Base-by-base conservation (phyloP, 1,139 yeast genomes). In the Geotrichum carabidarum region DNA sequence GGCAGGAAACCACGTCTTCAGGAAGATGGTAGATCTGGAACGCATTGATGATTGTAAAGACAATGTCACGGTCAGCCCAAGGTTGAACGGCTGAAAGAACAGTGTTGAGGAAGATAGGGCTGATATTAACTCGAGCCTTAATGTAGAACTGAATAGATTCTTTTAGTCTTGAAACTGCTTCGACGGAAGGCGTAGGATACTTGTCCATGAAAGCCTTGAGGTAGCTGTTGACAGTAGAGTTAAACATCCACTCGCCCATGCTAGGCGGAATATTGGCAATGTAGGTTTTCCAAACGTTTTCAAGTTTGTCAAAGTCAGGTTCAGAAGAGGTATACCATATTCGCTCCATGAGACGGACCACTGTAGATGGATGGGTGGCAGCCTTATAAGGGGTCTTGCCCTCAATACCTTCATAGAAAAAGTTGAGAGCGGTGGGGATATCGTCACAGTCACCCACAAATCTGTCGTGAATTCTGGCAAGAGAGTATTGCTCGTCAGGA, bases 381-480 rank as follows among this genome's bases (percentile, higher is more conserved):
- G 86, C 82, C 58, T 74, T 72, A 68, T 87, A 87, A 17, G 95
- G 95, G 75, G 86, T 82, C 58, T 82, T 82, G 54, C 74, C 73
- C 57, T 78, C 75, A 51, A 86, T 74, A 0, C 90, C 91, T 65
- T 84, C 84, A 60, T 82, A 82, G 66, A 85, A 89, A 65, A 86
- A 86, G 51, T 81, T 79, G 64, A 79, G 81, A 4, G 96, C 88
- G 49, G 88, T 82, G 36, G 76, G 76, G 51, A 84, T 75, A 63
- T 89, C 94, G 62, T 82, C 82, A 68, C 91, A 85, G 60, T 82
- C 83, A 49, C 96, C 95, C 65, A 90, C 84, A 65, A 90, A 89
- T 1, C 86, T 78, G 60, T 85, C 77, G 70, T 86, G 95, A 51
- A 86, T 82, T 69, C 84, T 86, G 48, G 79, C 75, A 65, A 81